A percentile compares a stretch with the other conserved stretches of the same genome.
Conservation (phyloP, 495 filamentous ascomycete genomes). For the Aspergillus sparsus region DNA sequence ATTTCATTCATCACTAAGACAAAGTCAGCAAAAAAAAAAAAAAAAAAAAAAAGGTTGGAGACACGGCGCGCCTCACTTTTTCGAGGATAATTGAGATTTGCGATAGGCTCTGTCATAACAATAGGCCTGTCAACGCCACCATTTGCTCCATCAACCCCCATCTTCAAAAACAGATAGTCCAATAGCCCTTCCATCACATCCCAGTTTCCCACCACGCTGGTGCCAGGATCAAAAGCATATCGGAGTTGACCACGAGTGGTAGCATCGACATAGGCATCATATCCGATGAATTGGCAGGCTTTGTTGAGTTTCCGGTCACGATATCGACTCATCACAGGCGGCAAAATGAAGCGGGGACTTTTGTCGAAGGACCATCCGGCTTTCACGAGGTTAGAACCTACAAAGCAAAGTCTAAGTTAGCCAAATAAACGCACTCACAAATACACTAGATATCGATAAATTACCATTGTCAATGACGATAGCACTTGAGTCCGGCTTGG, state of each 20-base stretch:
- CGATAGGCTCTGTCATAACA: constrained; percentile 94
- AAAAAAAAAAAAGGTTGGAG: background rate
- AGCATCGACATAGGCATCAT: constrained; percentile 90
- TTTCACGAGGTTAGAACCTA: constrained; percentile 84
- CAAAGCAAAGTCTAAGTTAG: constrained; percentile 11
- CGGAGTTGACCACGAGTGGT: constrained; percentile 87
- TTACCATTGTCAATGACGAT: constrained; percentile 99
- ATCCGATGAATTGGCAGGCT: constrained; percentile 86
- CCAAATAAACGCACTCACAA: background rate
- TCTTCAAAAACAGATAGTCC: constrained; percentile 89
- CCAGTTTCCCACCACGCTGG: constrained; percentile 92
- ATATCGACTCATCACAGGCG: constrained; percentile 90
- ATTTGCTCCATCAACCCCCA: constrained; percentile 75
- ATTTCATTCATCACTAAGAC: constrained; percentile 89
- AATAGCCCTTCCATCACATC: constrained; percentile 92
- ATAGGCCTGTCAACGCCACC: constrained; percentile 81
- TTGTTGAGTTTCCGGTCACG: constrained; percentile 88
- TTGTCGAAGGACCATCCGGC: constrained; percentile 94
- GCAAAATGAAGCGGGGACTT: constrained; percentile 72
- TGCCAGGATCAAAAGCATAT: constrained; percentile 87
- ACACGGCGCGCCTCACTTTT: constrained; percentile 62
- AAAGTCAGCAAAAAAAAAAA: constrained; percentile 20
- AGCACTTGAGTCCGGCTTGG: constrained; percentile 58
- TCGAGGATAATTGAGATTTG: constrained; percentile 81
- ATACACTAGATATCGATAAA: background rate